These are phyloP conservation scores for Cardamine chenopodiifolia DNA, from an alignment of 345 rosid genomes.

Conservation along the genomic window DNA sequence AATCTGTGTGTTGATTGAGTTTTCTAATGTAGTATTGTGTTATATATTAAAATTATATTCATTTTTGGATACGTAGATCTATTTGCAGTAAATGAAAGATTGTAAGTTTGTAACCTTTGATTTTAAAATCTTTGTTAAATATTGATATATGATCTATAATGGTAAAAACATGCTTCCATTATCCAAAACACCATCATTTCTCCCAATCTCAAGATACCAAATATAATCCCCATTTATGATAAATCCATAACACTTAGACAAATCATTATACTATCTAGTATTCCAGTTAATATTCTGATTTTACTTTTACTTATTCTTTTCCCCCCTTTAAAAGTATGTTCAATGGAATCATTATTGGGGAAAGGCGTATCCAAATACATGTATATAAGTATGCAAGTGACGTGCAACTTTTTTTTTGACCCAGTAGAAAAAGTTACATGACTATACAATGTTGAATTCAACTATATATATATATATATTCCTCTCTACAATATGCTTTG, in stretches of 20 bases:
- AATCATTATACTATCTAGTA: background rate
- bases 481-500: slow-evolving; percentile 31
- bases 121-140: background rate
- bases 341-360: background rate
- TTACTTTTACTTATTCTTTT: background rate
- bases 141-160: background rate
- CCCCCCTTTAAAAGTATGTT: background rate
- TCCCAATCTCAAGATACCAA: background rate
- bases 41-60: background rate
- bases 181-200: slow-evolving; percentile 1
- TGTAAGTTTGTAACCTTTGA: background rate
- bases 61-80: background rate
- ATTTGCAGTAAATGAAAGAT: background rate
- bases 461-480: slow-evolving; percentile 13
- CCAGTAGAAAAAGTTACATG: slow-evolving; percentile 36
- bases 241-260: background rate
- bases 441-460: slow-evolving; percentile 31
- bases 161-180: background rate
- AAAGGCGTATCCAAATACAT: slow-evolving; percentile 33
- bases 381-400: slow-evolving; percentile 14
- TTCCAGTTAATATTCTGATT: background rate
- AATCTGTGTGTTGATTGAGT: background rate
- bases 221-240: background rate
- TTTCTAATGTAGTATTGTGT: background rate
- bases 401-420: slow-evolving; percentile 22